These are phyloP conservation scores for Vitis vinifera DNA, from an alignment of 164 flowering plant genomes.

Conservation along the genomic window DNA sequence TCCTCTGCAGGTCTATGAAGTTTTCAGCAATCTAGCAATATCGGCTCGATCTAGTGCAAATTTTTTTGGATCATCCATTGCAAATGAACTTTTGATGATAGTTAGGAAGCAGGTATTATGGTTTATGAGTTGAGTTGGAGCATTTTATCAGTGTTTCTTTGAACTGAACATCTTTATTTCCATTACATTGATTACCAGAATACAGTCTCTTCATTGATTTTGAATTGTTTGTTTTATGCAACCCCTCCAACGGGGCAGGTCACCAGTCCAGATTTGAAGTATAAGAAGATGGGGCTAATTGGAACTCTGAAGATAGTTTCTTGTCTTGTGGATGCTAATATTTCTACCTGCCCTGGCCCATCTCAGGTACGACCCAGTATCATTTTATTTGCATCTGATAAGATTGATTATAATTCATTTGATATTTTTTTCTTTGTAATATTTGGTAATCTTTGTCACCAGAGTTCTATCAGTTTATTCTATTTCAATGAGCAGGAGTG, in stretches of 20 bases:
- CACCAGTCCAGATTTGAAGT: constrained; percentile 62
- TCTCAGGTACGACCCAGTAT: constrained; percentile 40
- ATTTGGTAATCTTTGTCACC: too few relatives aligned
- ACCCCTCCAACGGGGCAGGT: constrained; percentile 38
- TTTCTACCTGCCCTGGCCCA: constrained; percentile 20
- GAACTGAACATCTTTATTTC: background rate
- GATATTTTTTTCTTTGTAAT: too few relatives aligned
- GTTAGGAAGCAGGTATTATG: constrained; percentile 72
- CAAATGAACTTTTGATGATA: constrained; percentile 82
- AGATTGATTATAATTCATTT: background rate
- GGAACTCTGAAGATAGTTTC: constrained; percentile 75
- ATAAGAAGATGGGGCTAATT: constrained; percentile 86
- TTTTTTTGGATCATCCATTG: constrained; percentile 53
- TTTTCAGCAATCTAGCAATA: constrained; percentile 66
- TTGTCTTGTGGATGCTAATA: constrained; percentile 52
- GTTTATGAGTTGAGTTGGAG: background rate
- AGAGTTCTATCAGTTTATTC: too few relatives aligned
- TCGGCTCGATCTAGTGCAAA: constrained; percentile 41
- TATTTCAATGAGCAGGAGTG: too few relatives aligned
- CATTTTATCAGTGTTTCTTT: background rate
- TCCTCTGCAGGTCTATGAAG: constrained; percentile 67
- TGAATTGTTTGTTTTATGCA: constrained; percentile 2
- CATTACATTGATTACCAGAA: constrained; percentile 1
- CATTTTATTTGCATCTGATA: background rate
- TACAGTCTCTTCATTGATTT: background rate